phyloP scores from a whole-genome alignment of 2,329 filamentous ascomycete genomes.

The Elsinoe perseae region DNA sequence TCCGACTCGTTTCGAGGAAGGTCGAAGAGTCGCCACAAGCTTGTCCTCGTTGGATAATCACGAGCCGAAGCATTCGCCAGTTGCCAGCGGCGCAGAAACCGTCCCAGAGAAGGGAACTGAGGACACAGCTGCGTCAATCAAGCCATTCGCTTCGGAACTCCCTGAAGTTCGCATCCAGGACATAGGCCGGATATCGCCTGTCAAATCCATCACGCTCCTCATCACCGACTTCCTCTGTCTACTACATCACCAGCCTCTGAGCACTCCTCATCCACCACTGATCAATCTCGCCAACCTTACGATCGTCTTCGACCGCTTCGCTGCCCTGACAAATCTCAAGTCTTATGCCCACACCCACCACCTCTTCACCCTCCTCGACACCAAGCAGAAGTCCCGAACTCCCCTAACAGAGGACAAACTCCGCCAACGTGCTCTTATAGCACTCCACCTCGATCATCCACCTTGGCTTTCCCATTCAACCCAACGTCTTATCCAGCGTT shows the following conservation, averaged over 20 bases:
- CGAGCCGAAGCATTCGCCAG: conserved; percentile 40
- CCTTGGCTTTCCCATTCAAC: conserved; percentile 55
- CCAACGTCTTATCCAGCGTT: conserved; percentile 55
- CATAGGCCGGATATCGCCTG: conserved; percentile 60
- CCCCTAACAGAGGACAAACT: conserved; percentile 54
- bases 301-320: conserved; percentile 66
- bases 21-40: conserved; percentile 45
- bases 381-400: conserved; percentile 34
- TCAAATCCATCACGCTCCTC: conserved; percentile 45
- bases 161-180: conserved; percentile 58
- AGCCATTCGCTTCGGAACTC: conserved; percentile 32
- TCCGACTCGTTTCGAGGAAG: conserved; percentile 57
- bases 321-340: conserved; percentile 51
- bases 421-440: conserved; percentile 61
- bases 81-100: conserved; percentile 29
- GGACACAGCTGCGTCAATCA: too few relatives aligned
- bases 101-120: too few relatives aligned
- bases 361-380: conserved; percentile 36
- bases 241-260: conserved; percentile 51
- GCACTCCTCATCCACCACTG: conserved; percentile 40
- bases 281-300: conserved; percentile 59
- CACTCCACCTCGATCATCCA: conserved; percentile 57
- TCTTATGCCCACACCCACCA: conserved; percentile 45
- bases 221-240: conserved; percentile 61
- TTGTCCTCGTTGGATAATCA: conserved; percentile 45